phyloP scores from a whole-genome alignment of 306 rosid species.

The Mimosa pudica region DNA sequence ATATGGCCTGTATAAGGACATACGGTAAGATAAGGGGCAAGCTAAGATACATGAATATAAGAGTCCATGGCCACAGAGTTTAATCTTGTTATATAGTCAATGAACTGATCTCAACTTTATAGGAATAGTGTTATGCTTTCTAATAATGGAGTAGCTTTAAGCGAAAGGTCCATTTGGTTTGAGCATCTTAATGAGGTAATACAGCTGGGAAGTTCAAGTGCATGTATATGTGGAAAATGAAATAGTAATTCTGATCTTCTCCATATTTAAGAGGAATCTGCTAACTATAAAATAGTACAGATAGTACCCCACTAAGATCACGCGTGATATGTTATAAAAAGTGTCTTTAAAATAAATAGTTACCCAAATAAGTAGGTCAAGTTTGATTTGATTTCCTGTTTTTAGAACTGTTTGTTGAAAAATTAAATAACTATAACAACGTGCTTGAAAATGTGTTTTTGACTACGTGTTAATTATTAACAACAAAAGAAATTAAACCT shows the following conservation, averaged over 20 bases:
- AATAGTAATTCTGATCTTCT: not conserved
- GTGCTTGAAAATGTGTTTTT: too few relatives aligned
- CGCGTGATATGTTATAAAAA: not conserved
- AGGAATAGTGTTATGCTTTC: not conserved
- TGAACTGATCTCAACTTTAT: not conserved
- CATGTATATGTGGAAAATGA: not conserved
- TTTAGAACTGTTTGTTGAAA: too few relatives aligned
- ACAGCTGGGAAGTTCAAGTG: not conserved
- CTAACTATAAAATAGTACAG: not conserved
- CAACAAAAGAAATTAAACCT: too few relatives aligned
- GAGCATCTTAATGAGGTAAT: not conserved
- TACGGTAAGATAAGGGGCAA: not conserved
- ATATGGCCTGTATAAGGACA: not conserved
- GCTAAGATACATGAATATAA: not conserved
- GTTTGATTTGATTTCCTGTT: too few relatives aligned
- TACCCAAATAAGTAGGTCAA: not conserved
- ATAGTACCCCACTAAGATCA: not conserved
- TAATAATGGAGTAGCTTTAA: not conserved
- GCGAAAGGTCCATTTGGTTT: not conserved
- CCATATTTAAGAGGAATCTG: not conserved
- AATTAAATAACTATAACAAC: too few relatives aligned
- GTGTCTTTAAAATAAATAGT: not conserved
- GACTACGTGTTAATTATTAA: too few relatives aligned
- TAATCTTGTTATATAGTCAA: not conserved
- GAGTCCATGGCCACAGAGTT: not conserved